Conservation (phyloP, 2,329 filamentous ascomycete genomes). For the Talaromyces albobiverticillius region DNA sequence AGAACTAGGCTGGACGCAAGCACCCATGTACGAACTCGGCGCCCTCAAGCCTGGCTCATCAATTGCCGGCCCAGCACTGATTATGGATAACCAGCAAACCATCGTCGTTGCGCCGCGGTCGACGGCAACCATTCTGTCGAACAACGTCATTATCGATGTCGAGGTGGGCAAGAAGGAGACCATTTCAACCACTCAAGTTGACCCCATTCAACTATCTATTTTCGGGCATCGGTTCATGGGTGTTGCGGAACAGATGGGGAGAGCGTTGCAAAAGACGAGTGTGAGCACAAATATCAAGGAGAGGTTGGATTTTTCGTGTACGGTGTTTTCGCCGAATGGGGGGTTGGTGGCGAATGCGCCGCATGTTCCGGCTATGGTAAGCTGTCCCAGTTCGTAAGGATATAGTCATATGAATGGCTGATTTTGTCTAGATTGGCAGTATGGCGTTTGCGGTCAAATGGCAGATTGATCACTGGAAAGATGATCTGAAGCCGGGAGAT, state of each 20-base stretch:
- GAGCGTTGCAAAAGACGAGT: neutral
- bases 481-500: slow-evolving; percentile 66
- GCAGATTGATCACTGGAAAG: slow-evolving; percentile 58
- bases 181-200: neutral
- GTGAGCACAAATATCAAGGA: slow-evolving; percentile 7
- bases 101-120: too few relatives aligned
- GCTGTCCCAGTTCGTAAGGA: too few relatives aligned
- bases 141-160: neutral
- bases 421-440: neutral
- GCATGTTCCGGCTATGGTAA: slow-evolving; percentile 2
- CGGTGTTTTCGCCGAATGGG: neutral
- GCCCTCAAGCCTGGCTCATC: too few relatives aligned
- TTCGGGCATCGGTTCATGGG: slow-evolving; percentile 1
- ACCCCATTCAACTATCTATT: neutral
- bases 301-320: neutral
- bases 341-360: neutral
- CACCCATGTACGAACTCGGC: too few relatives aligned
- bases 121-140: too few relatives aligned
- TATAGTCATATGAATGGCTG: too few relatives aligned
- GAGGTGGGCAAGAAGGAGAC: neutral
- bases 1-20: too few relatives aligned
- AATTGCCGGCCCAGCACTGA: too few relatives aligned
- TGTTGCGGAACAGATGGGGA: slow-evolving; percentile 2
- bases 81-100: too few relatives aligned
- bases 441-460: slow-evolving; percentile 10